Evolutionary conservation across 2,329 filamentous ascomycete species (phyloP), one percentile per base, ranked within the genome.

Genomic region (Cryphonectria naterciae): DNA sequence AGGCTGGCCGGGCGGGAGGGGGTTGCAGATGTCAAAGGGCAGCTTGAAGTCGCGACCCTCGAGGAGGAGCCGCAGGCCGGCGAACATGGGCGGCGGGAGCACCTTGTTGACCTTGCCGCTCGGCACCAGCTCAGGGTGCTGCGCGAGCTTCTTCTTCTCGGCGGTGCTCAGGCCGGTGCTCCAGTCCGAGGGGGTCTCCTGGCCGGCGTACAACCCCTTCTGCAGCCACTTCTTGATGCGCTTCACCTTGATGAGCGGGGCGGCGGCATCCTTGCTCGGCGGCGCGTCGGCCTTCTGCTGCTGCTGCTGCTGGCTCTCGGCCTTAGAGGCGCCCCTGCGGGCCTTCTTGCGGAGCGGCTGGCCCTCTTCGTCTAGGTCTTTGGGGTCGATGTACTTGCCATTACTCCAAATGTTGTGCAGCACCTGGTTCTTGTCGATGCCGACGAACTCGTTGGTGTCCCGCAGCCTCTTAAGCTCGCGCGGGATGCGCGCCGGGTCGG

Each of bases 1-100:
- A 32, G 94, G 93, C 78, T 97, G 93, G 66, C 93, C 94, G 1
- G 91, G 89, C 4, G 93, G 92, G 28, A 97, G 87, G 2, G 95
- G 95, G 68, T 94, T 93, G 84, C 95, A 98, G 64, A 97, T 86
- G 78, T 97, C 92, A 77, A 90, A 98, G 0, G 96, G 96, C 41
- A 99, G 84, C 80, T 94, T 94, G 82, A 97, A 98, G 79, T 97
- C 91, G 66, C 92, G 87, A 19, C 92, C 92, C 72, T 88, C 85
- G 68, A 94, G 87, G 70, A 98, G 81, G 68, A 91, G 83, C 66
- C 91, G 88, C 72, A 93, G 83, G 1, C 93, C 93, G 69, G 88
- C 88, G 79, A 93, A 97, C 81, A 97, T 93, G 46, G 94, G 94
- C 74, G 92, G 78, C 3, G 93, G 94, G 74, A 97, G 84, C 17